Base-by-base conservation (phyloP, 495 filamentous ascomycete species). In the Penicillium ochrochloron region DNA sequence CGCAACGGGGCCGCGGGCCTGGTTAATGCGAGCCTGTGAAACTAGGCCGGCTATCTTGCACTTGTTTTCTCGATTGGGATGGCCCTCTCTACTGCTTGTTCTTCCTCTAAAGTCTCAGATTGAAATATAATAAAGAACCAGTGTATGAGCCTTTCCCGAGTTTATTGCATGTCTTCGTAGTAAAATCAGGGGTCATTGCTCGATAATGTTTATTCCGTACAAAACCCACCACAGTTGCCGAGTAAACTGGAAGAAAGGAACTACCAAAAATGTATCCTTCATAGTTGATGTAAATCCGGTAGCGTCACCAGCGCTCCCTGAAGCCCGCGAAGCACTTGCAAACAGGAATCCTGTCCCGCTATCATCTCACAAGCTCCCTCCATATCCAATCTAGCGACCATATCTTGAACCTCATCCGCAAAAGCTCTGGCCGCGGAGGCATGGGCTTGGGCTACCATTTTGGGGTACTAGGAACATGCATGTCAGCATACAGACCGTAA, bases 361-460 rank as follows among this genome's bases (percentile, higher is more conserved):
- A 12, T 41, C 37, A 41, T 41, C 37, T 41, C 37, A 17, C 37
- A 41, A 41, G 37, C 37, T 41, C 37, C 37, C 37, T 41, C 37
- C 37, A 41, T 17, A 41, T 41, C 37, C 37, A 41, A 41, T 41
- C 14, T 41, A 17, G 37, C 37, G 37, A 41, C 37, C 37, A 41
- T 41, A 41, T 41, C 37, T 41, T 41, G 37, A 41, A 41, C 37
- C 37, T 41, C 37, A 41, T 41, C 37, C 37, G 37, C 37, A 41
- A 41, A 41, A 41, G 37, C 37, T 41, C 15, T 41, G 37, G 37
- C 37, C 14, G 37, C 37, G 14, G 37, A 41, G 37, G 37, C 37
- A 41, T 41, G 37, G 37, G 37, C 37, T 41, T 41, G 37, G 37
- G 37, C 37, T 41, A 41, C 37, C 37, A 41, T 17, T 41, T 41